A percentile compares a stretch with the other conserved stretches of the same genome.
Evolutionary conservation across 179 eudicot genomes (phyloP).

Genomic region (Silene coronaria): DNA sequence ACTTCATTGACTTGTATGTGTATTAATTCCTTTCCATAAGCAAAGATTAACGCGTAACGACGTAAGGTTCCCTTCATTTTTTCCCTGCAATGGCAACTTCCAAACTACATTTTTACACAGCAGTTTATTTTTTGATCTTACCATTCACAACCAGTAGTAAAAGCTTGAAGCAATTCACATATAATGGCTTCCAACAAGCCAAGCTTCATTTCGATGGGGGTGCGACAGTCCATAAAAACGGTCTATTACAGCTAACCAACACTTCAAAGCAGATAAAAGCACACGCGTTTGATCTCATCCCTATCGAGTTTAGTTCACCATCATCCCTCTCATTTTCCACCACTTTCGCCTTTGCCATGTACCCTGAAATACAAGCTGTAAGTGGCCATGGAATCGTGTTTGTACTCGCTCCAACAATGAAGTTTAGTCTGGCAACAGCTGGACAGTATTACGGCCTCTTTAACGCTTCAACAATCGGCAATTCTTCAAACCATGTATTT

Average conservation of each 20-base stretch:
- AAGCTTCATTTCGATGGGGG: slow-evolving; percentile 30
- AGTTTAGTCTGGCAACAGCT: slow-evolving; percentile 15
- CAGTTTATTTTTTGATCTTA: not conserved
- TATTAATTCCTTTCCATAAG: too few species aligned
- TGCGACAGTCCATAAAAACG: slow-evolving; percentile 31
- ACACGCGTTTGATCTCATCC: slow-evolving; percentile 27
- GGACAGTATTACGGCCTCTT: slow-evolving; percentile 35
- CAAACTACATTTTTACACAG: not conserved
- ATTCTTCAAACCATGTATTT: slow-evolving; percentile 27
- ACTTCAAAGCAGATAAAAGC: slow-evolving; percentile 21
- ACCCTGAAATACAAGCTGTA: slow-evolving; percentile 21
- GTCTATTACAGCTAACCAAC: slow-evolving; percentile 42
- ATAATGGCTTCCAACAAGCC: slow-evolving; percentile 31
- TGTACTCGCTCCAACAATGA: slow-evolving; percentile 28
- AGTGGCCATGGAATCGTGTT: slow-evolving; percentile 39
- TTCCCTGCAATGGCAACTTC: slow-evolving; percentile 13
- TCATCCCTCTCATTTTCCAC: slow-evolving; percentile 35
- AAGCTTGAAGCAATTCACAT: slow-evolving; percentile 21
- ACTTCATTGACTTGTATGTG: too few species aligned
- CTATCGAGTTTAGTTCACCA: slow-evolving; percentile 21
- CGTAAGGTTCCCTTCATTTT: not conserved
- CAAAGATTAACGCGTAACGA: not conserved
- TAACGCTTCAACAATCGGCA: slow-evolving; percentile 22
- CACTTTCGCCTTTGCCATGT: slow-evolving; percentile 38
- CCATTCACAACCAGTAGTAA: slow-evolving; percentile 12